phyloP scores from a whole-genome alignment of 306 rosid genomes.

The Phaseolus lunatus region DNA sequence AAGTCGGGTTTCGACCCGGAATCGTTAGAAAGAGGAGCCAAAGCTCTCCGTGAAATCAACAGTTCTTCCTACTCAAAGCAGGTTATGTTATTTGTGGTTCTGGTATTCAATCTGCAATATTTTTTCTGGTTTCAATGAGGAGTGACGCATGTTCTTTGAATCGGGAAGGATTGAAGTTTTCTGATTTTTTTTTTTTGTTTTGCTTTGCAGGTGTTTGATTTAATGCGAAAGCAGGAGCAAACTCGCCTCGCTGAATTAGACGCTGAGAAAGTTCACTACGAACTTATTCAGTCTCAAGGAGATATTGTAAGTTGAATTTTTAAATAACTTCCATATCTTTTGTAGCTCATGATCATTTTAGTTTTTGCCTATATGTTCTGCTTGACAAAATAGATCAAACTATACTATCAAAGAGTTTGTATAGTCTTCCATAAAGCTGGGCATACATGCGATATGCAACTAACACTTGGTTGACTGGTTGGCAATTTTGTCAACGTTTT shows the following conservation, averaged over 20 bases:
- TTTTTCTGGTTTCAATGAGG: neutral
- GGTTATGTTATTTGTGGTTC: constrained; percentile 46
- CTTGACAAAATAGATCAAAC: neutral
- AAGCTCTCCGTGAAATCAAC: constrained; percentile 88
- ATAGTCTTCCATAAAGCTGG: constrained; percentile 8
- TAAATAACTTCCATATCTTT: neutral
- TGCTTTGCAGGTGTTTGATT: constrained; percentile 72
- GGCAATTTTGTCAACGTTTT: neutral
- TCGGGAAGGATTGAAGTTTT: neutral
- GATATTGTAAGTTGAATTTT: constrained; percentile 68
- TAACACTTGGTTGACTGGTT: neutral
- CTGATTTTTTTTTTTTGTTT: constrained; percentile 27
- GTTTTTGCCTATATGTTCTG: neutral
- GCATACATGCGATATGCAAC: neutral
- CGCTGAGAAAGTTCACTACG: constrained; percentile 80
- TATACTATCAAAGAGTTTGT: neutral
- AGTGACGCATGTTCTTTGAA: neutral
- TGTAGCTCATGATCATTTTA: neutral
- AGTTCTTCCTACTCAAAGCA: constrained; percentile 65
- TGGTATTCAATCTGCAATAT: constrained; percentile 4
- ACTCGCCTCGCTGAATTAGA: constrained; percentile 78
- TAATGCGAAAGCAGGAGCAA: constrained; percentile 86
- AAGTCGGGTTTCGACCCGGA: constrained; percentile 87
- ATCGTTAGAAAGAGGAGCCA: constrained; percentile 87
- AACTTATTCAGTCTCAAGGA: constrained; percentile 73